Evolutionary conservation across 2,329 filamentous ascomycete species (phyloP), one percentile per base, ranked within the genome.

Genomic region (Aspergillus sp.): DNA sequence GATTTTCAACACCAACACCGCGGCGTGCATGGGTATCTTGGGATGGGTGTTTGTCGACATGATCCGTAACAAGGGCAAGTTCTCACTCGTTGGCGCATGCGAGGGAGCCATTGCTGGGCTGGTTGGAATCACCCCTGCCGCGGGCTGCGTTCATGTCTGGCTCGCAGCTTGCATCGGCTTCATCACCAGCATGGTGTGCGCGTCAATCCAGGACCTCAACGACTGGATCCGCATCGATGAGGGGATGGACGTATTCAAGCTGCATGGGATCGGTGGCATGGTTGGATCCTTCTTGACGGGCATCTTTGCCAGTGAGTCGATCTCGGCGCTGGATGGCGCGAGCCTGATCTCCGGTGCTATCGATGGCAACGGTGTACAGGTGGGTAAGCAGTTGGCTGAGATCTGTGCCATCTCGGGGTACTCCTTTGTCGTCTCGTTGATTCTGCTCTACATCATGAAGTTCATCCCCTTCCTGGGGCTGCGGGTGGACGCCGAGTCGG

Each of bases 111-210:
- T 83, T 56, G 79, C 80, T 42, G 81, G 81, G 33, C 76, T 83
- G 1, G 80, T 84, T n/a, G 80, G 80, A n/a, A 82, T 83, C 62
- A 82, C 80, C 0, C 80, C 80, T 11, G 80, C 78, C 13, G 79
- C 79, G 11, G 79, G 79, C 47, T 82, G 73, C 56, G 78, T 82
- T 17, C 75, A 73, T 22, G 62, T 76, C 45, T 82, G 79, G 79
- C 72, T 79, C 32, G 80, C 79, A 14, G 80, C 77, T 1, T 69
- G 80, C 22, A 82, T 83, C 57, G 81, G 80, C 4, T 81, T 83
- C 69, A 57, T 83, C 30, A 82, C 80, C 3, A 76, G 74, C 8
- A 71, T 78, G 7, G 70, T 79, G 20, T 82, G 80, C 64, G 73
- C 78, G 8, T 62, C 71, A 1, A 70, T 77, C 36, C 74, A 80